Evolutionary conservation across 2,329 filamentous ascomycete genomes (phyloP), one percentile per base, ranked within the genome.

Genomic region (Curvularia lunata): DNA sequence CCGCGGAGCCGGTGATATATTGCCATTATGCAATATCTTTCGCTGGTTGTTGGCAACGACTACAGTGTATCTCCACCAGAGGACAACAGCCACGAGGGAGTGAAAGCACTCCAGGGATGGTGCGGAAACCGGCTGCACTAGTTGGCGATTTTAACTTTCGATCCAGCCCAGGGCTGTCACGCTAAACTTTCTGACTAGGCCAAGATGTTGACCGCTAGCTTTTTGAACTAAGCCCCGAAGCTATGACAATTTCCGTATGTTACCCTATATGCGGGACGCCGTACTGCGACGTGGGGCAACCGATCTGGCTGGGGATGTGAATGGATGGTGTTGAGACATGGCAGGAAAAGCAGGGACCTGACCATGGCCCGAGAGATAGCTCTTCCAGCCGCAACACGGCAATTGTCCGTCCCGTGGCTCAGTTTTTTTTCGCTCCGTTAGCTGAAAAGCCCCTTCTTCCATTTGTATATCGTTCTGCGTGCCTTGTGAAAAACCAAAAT

Each of bases 201-300:
- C 21, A 43, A 27, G 41, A 43, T 43, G 7, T 25, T 25, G 13
- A 27, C 23, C 21, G 21, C 21, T 43, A n/a, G 41, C 10, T 13
- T 16, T 12, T 16, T n/a, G 10, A 21, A 34, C 19, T 18, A 48
- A 19, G 5, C 18, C 28, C 13, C 32, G 28, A n/a, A 23, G 8
- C 28, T 16, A 48, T 34, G 27, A 34, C 30, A n/a, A n/a, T n/a
- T n/a, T 8, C 13, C 32, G 16, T n/a, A 25, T 25, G 23, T 18
- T 10, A 30, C n/a, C 25, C n/a, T 28, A 7, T n/a, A 48, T 48
- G 46, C 30, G 12, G 46, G 46, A 48, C 10, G 46, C 46, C 46
- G 30, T 37, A 27, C 37, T 48, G 32, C 19, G 18, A 38, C 32
- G 46, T 48, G 46, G 46, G 46, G 13, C 46, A 25, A 25, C 46